Evolutionary conservation across 192 early-diverging fungal species (phyloP), one percentile per base, ranked within the genome.

Genomic region (Allomyces macrogynus): DNA sequence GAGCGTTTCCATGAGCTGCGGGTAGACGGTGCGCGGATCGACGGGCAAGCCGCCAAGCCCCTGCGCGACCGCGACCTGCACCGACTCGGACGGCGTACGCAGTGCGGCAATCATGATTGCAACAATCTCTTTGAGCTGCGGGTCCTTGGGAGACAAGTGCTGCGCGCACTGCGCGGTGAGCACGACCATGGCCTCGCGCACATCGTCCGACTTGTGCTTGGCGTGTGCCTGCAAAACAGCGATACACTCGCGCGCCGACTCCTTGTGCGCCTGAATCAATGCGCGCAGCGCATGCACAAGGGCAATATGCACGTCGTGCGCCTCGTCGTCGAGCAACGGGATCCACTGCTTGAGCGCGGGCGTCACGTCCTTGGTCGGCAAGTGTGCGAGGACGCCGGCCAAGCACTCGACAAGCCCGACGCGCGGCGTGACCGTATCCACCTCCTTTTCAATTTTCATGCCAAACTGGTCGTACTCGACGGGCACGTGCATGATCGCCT

Each of bases 121-220:
- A 8, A 97, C 87, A 49, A 92, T 88, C 1, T 80, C 81, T 8
- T 81, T 81, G 32, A 99, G 84, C 65, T 86, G 85, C 20, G 74
- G 72, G 67, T 89, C 87, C 12, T 76, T 76, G 11, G 84, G 26
- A 22, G 87, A 84, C 66, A 99, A 73, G 70, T 94, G 88, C 68
- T 88, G 84, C 40, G 96, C 93, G 60, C 91, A 78, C 20, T 87
- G 90, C 61, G 95, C 96, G 63, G 94, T 82, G 61, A 94, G 73
- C 67, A 99, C 87, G 24, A 99, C 93, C 11, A 88, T 89, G 26
- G 87, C 83, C 73, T 96, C 89, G 44, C 92, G 87, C 65, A 96
- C 86, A n/a, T 83, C 82, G 68, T 79, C 75, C 11, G 78, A 77
- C 63, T 95, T 78, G 64, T 90, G 91, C 23, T 70, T 70, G 67